Evolutionary conservation across 768 basidiomycete genomes (phyloP), one percentile per base, ranked within the genome.

Genomic region (Mycena latifolia): DNA sequence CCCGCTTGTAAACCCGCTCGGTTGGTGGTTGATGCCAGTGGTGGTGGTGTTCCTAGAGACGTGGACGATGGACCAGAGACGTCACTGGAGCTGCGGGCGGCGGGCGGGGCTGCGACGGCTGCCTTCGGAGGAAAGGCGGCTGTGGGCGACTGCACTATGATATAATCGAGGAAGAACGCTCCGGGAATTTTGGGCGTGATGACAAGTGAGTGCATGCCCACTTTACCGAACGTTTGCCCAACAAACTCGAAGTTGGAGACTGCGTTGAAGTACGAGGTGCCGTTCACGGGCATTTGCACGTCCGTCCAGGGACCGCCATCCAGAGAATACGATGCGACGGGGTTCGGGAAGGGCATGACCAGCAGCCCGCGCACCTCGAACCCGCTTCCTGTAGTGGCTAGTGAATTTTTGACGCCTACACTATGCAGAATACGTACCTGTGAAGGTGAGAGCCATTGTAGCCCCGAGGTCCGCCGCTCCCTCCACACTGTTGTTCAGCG

Each of bases 161-260:
- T 61, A 22, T 28, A 61, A 33, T 61, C 59, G 39, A 61, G 50
- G 41, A 43, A 61, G 51, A 61, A 61, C 1, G 59, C 50, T 0
- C 27, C 37, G 6, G 59, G 50, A 12, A 61, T 61, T 1, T 43
- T 39, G 5, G 59, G 59, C 7, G 59, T 61, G 14, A 61, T 61
- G 2, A 61, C 51, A 9, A 61, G 59, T 33, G 59, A 61, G 48
- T 61, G 59, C 11, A 28, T 52, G n/a, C 29, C 59, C 9, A 59
- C 57, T 28, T 25, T 25, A 27, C 17, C 24, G 24, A 59, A 59
- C n/a, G 57, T 50, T 35, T 50, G 57, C 18, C 47, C 57, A n/a
- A 59, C 29, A 20, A 59, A 59, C 17, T 33, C 33, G 27, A 59
- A 59, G 35, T 59, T 59, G 22, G 57, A 59, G 9, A 25, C 33